Percentiles rank a stretch among this genome's conserved stretches.
Conservation (phyloP, 345 rosid species). For the Ailanthus altissimus region DNA sequence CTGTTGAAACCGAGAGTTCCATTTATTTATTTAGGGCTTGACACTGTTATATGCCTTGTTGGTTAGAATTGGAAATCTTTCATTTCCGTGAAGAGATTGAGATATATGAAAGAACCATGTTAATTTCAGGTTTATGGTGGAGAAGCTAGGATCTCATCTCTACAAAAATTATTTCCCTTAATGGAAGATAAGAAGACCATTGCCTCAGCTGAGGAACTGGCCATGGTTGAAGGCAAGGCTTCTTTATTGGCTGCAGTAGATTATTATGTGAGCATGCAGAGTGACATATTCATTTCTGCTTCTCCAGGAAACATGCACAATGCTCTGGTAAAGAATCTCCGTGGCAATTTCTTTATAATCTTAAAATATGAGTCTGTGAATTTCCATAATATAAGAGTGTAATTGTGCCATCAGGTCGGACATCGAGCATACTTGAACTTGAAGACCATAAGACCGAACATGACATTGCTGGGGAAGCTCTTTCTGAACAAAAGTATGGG, state of each 20-base stretch:
- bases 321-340: constrained; percentile 58
- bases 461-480: constrained; percentile 73
- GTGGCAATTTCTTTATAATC: neutral
- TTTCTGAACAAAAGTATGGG: constrained; percentile 78
- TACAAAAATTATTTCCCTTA: constrained; percentile 71
- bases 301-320: constrained; percentile 99
- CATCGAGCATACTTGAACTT: constrained; percentile 76
- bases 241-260: constrained; percentile 90
- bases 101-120: neutral
- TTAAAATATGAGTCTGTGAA: neutral
- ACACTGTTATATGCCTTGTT: neutral
- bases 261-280: constrained; percentile 87
- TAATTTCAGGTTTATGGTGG: constrained; percentile 81
- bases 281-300: constrained; percentile 91
- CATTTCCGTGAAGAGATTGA: neutral
- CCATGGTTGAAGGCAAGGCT: constrained; percentile 71
- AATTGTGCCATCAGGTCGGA: constrained; percentile 46
- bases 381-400: neutral
- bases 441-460: constrained; percentile 92
- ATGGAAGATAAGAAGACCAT: constrained; percentile 95
- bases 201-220: constrained; percentile 61
- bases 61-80: neutral
- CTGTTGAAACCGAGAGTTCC: constrained; percentile 1
- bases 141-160: constrained; percentile 72
- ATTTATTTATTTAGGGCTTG: neutral